phyloP scores from a whole-genome alignment of 1,284 basidiomycete species.

The Ustilago vetiveriae region DNA sequence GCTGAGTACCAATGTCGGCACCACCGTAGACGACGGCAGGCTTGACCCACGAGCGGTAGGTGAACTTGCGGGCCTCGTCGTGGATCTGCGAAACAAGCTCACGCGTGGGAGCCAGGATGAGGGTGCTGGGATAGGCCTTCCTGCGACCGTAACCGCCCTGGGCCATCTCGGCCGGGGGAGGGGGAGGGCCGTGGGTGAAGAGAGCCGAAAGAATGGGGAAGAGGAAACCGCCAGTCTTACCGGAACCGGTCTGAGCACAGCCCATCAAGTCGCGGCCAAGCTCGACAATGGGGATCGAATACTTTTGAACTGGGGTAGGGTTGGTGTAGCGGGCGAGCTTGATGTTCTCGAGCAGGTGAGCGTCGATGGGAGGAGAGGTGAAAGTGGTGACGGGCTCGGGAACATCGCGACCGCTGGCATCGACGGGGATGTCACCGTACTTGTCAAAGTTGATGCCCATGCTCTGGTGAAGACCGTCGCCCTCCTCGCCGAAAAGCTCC shows the following conservation, averaged over 20 bases:
- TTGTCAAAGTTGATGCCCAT: constrained; percentile 99
- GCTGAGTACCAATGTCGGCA: constrained; percentile 94
- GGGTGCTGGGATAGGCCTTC: constrained; percentile 93
- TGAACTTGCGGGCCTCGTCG: constrained; percentile 98
- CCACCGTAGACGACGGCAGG: constrained; percentile 99
- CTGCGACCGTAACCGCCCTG: constrained; percentile 74
- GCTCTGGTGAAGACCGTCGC: constrained; percentile 78
- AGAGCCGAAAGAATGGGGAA: constrained; percentile 98
- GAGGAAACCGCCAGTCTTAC: constrained; percentile 98
- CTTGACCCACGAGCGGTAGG: constrained; percentile 98
- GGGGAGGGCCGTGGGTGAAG: constrained; percentile 82
- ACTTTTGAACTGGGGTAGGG: constrained; percentile 99
- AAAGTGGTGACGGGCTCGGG: constrained; percentile 92
- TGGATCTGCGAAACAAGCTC: constrained; percentile 99
- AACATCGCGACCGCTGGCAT: constrained; percentile 93
- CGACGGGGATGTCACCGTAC: constrained; percentile 99
- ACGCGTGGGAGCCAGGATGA: constrained; percentile 96
- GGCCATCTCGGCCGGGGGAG: constrained; percentile 73
- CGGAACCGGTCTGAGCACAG: constrained; percentile 99
- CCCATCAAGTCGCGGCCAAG: constrained; percentile 94
- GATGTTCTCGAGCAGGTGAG: constrained; percentile 95
- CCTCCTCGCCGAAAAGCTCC: constrained; percentile 90
- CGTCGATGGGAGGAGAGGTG: constrained; percentile 87
- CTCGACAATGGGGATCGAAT: constrained; percentile 97
- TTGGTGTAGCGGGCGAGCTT: constrained; percentile 88